A percentile compares a stretch with the other conserved stretches of the same genome.
Conservation (phyloP, 2,329 filamentous ascomycete genomes). For the Hypoxylon sp. region DNA sequence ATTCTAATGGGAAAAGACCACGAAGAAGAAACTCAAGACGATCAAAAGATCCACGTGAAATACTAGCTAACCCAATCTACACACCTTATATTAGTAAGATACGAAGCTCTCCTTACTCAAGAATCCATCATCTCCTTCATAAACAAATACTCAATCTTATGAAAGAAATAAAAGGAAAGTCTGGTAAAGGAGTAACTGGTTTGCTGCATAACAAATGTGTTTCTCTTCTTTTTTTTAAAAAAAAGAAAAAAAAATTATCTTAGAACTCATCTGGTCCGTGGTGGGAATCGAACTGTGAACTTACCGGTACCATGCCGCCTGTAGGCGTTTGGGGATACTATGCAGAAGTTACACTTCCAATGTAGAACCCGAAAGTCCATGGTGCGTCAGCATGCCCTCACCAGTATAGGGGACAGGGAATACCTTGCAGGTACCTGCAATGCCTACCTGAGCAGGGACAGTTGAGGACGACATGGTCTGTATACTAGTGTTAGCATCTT, state of each 20-base stretch:
- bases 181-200: background rate
- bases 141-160: too few species aligned
- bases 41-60: too few species aligned
- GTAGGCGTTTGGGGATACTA: slow-evolving; percentile 18
- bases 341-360: slow-evolving; percentile 1
- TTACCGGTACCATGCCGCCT: slow-evolving; percentile 25
- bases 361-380: background rate
- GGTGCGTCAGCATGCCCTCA: slow-evolving; percentile 5
- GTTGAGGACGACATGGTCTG: slow-evolving; percentile 14
- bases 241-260: background rate
- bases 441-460: slow-evolving; percentile 18
- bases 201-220: background rate
- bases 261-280: slow-evolving; percentile 26
- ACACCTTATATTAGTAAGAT: too few species aligned
- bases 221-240: background rate
- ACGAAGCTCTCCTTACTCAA: too few species aligned
- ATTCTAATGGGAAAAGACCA: too few species aligned
- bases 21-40: too few species aligned
- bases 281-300: slow-evolving; percentile 19
- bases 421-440: slow-evolving; percentile 28
- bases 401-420: slow-evolving; percentile 2
- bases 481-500: slow-evolving; percentile 4
- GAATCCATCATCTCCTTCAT: too few species aligned
- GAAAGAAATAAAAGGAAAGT: background rate
- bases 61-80: too few species aligned